A percentile compares a stretch with the other conserved stretches of the same genome.
Conservation (phyloP, 495 filamentous ascomycete genomes). For the Daldinia grandis region DNA sequence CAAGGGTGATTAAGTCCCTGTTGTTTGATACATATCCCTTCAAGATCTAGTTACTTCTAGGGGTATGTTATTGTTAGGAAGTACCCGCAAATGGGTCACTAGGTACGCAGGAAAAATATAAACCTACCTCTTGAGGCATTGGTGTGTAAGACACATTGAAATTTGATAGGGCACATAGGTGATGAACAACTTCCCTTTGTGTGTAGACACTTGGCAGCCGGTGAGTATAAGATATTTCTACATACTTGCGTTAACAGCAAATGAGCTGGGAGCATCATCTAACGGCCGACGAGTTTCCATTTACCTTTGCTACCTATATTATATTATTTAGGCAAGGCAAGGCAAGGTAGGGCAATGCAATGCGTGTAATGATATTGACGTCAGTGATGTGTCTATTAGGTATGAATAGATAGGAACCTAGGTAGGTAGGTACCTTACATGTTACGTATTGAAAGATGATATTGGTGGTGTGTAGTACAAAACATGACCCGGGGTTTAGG, state of each 20-base stretch:
- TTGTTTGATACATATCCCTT: neutral
- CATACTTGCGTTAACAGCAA: neutral
- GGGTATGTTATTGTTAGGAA: neutral
- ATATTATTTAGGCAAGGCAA: neutral
- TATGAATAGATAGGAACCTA: no score
- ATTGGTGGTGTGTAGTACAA: conserved; percentile 1
- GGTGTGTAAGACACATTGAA: neutral
- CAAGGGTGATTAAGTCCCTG: neutral
- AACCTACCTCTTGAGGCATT: neutral
- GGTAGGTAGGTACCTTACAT: neutral
- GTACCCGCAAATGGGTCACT: neutral
- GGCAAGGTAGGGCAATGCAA: neutral
- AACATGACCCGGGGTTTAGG: conserved; percentile 3
- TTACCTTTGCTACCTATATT: neutral
- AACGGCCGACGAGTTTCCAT: neutral
- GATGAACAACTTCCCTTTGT: no score
- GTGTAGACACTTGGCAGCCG: neutral
- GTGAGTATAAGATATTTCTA: neutral
- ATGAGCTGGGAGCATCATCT: neutral
- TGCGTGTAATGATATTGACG: neutral
- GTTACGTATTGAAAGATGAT: neutral
- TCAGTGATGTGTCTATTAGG: no score
- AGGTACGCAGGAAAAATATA: neutral
- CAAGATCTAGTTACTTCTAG: neutral
- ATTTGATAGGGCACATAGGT: no score